Conservation (phyloP, 2,329 filamentous ascomycete genomes). For the Rutstroemia sp. region DNA sequence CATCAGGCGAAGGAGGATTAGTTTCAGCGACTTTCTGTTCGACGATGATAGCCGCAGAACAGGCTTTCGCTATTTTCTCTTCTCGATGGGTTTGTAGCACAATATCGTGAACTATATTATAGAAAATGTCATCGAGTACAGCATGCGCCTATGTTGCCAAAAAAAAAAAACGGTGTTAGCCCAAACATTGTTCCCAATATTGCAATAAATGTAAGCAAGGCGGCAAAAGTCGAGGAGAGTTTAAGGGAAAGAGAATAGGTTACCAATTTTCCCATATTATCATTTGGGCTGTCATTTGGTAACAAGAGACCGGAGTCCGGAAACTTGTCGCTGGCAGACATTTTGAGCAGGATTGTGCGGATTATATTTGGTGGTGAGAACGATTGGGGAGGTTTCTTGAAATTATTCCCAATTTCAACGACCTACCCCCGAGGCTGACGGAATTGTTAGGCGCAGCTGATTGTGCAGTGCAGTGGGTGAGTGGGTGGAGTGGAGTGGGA, state of each 20-base stretch:
- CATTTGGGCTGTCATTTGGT: constrained; percentile 29
- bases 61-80: constrained; percentile 67
- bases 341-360: constrained; percentile 10
- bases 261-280: constrained; percentile 53
- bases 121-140: constrained; percentile 67
- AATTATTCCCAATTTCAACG: neutral
- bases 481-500: too few species aligned
- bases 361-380: neutral
- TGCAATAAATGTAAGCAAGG: constrained; percentile 2
- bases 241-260: constrained; percentile 25
- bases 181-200: neutral
- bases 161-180: constrained; percentile 13
- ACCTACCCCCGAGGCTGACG: neutral
- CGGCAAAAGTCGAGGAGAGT: constrained; percentile 12
- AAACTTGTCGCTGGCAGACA: constrained; percentile 24
- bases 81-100: constrained; percentile 68
- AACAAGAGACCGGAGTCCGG: constrained; percentile 42
- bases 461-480: neutral
- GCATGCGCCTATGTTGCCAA: constrained; percentile 43
- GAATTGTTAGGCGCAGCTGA: neutral
- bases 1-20: constrained; percentile 18
- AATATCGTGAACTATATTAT: constrained; percentile 70
- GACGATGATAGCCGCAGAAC: constrained; percentile 56
- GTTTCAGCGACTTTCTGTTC: constrained; percentile 40
- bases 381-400: neutral